Percentiles rank a stretch among this genome's conserved stretches.
These are phyloP conservation scores for Cylindrotheca closterium DNA, from an alignment of 108 stramenopile species.

Conservation along the genomic window DNA sequence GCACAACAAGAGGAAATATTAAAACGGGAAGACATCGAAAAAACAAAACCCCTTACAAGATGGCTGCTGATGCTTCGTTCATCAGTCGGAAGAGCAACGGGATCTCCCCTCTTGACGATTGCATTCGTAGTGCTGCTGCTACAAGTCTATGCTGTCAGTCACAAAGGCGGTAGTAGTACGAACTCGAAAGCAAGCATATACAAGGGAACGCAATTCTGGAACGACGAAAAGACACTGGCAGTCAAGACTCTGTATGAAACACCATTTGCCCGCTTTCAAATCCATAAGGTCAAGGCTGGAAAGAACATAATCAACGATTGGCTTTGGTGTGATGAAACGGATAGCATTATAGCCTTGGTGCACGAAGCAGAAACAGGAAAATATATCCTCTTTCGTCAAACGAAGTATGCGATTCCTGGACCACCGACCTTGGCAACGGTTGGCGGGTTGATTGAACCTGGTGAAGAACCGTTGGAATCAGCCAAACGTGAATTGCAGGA, in stretches of 20 bases:
- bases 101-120: no score
- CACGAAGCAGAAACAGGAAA: constrained; percentile 31
- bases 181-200: no score
- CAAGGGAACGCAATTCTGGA: constrained; percentile 25
- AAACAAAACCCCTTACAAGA: no score
- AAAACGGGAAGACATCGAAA: no score
- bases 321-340: constrained; percentile 59
- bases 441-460: constrained; percentile 66
- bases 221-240: constrained; percentile 8
- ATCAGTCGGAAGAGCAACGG: no score
- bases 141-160: no score
- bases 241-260: constrained; percentile 42
- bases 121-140: no score
- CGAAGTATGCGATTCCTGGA: constrained; percentile 61
- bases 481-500: constrained; percentile 60
- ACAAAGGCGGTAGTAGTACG: no score
- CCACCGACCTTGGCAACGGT: constrained; percentile 41
- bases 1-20: no score
- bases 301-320: constrained; percentile 52
- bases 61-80: no score
- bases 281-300: constrained; percentile 46
- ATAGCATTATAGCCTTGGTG: constrained; percentile 56
- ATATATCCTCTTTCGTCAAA: constrained; percentile 50
- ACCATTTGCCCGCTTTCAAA: constrained; percentile 57
- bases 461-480: constrained; percentile 49